These are phyloP conservation scores for Calonectria pseudoreteaudii DNA, from an alignment of 2,329 filamentous ascomycete species.

Conservation along the genomic window DNA sequence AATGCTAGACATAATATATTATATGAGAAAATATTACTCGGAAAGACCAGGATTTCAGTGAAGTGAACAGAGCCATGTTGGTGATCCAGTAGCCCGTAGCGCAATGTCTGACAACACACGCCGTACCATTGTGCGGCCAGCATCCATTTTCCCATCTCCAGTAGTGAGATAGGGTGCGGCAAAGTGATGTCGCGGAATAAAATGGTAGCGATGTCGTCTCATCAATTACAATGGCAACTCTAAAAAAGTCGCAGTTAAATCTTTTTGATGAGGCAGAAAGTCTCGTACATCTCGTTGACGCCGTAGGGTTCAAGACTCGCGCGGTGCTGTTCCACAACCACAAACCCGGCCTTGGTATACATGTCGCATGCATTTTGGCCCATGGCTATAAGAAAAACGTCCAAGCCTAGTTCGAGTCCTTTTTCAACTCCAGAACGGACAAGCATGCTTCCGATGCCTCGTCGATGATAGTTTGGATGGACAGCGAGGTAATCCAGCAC, in stretches of 20 bases:
- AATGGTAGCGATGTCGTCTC: no score
- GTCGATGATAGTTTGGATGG: conserved; percentile 34
- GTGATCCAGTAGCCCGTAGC: no score
- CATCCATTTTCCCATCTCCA: no score
- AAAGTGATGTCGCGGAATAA: no score
- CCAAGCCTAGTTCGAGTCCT: conserved; percentile 30
- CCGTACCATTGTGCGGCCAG: no score
- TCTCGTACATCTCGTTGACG: conserved; percentile 24
- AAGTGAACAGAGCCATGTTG: no score
- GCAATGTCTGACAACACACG: no score
- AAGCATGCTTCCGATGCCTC: conserved; percentile 37
- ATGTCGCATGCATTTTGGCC: conserved; percentile 25
- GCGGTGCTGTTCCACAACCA: conserved; percentile 21
- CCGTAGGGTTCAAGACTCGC: conserved; percentile 22
- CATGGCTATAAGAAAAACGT: conserved; percentile 34
- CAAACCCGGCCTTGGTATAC: conserved; percentile 36
- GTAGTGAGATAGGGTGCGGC: no score
- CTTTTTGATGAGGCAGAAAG: conserved; percentile 21
- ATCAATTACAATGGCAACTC: neutral
- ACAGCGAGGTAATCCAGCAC: conserved; percentile 40
- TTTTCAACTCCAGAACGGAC: conserved; percentile 34
- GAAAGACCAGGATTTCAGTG: no score
- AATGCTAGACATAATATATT: no score
- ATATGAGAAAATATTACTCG: no score
- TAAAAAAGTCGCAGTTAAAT: neutral